A percentile compares a stretch with the other conserved stretches of the same genome.
Conservation (phyloP, 1,284 basidiomycete genomes). For the Apiotrichum domesticum region DNA sequence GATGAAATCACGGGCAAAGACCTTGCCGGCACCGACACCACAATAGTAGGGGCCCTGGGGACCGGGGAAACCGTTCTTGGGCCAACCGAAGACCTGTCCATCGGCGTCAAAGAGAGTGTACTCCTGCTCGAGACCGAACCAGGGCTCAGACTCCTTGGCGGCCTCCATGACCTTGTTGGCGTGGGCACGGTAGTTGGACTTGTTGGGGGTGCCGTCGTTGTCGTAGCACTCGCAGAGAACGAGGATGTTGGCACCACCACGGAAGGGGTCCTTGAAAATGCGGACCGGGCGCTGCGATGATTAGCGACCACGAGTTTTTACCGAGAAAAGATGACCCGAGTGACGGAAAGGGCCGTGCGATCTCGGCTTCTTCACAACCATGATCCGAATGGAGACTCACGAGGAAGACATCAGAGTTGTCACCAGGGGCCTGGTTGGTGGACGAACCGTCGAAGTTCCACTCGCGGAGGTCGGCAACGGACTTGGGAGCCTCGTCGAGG, state of each 20-base stretch:
- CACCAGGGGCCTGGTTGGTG: slow-evolving; percentile 89
- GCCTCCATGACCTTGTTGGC: slow-evolving; percentile 89
- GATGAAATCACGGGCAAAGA: slow-evolving; percentile 96
- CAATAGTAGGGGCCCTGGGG: slow-evolving; percentile 99
- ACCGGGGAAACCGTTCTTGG: slow-evolving; percentile 97
- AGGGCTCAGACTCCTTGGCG: slow-evolving; percentile 71
- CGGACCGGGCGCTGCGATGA: slow-evolving; percentile 67
- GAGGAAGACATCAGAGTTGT: slow-evolving; percentile 96
- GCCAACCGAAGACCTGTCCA: slow-evolving; percentile 90
- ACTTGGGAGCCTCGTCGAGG: slow-evolving; percentile 36
- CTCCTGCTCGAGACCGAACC: slow-evolving; percentile 99
- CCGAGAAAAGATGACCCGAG: too few species aligned
- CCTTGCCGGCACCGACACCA: slow-evolving; percentile 94
- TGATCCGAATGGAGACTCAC: slow-evolving; percentile 22
- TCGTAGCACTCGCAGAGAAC: slow-evolving; percentile 97
- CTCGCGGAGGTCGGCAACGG: slow-evolving; percentile 56
- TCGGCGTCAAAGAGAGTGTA: slow-evolving; percentile 97
- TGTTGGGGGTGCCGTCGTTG: slow-evolving; percentile 97
- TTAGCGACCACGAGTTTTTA: neutral
- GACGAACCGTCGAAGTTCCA: slow-evolving; percentile 99
- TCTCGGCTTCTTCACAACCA: too few species aligned
- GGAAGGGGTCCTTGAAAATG: slow-evolving; percentile 99
- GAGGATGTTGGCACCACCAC: slow-evolving; percentile 94
- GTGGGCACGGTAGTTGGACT: slow-evolving; percentile 88
- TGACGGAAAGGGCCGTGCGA: too few species aligned